Conservation (phyloP, 1,284 basidiomycete genomes). For the Moniliophthora roreri region DNA sequence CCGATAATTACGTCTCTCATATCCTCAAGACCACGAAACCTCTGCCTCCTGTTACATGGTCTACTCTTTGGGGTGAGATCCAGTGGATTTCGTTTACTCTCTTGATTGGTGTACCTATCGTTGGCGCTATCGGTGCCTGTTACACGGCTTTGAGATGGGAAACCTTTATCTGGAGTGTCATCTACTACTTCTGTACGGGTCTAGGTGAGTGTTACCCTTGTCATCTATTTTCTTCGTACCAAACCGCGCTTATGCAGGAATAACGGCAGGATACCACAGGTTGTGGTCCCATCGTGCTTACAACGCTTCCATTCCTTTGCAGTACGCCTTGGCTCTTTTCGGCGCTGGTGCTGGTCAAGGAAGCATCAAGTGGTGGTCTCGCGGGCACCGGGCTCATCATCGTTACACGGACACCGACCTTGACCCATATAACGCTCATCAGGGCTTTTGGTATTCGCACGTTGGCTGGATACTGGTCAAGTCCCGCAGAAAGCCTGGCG, state of each 20-base stretch:
- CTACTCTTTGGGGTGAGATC: constrained; percentile 69
- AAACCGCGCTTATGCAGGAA: constrained; percentile 33
- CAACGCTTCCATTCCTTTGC: constrained; percentile 80
- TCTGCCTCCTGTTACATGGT: constrained; percentile 75
- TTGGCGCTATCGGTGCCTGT: constrained; percentile 69
- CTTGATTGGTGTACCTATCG: constrained; percentile 69
- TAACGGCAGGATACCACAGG: constrained; percentile 86
- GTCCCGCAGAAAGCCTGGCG: constrained; percentile 84
- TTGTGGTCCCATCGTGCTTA: constrained; percentile 92
- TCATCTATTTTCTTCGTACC: constrained; percentile 3
- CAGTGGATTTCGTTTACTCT: constrained; percentile 68
- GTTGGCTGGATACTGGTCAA: constrained; percentile 94
- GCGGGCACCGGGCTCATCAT: constrained; percentile 92
- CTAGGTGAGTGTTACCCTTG: constrained; percentile 48
- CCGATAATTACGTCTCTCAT: constrained; percentile 89
- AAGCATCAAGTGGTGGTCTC: constrained; percentile 94
- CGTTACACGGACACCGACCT: constrained; percentile 95
- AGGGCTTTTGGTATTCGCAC: constrained; percentile 80
- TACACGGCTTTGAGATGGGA: constrained; percentile 62
- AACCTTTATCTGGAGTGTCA: constrained; percentile 69
- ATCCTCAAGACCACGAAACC: constrained; percentile 77
- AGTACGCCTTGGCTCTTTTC: constrained; percentile 76
- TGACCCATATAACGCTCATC: constrained; percentile 91
- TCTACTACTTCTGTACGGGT: constrained; percentile 87
- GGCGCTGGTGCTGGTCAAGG: constrained; percentile 90